Conservation (phyloP, 1,139 yeast species). For the Taphrina deformans region DNA sequence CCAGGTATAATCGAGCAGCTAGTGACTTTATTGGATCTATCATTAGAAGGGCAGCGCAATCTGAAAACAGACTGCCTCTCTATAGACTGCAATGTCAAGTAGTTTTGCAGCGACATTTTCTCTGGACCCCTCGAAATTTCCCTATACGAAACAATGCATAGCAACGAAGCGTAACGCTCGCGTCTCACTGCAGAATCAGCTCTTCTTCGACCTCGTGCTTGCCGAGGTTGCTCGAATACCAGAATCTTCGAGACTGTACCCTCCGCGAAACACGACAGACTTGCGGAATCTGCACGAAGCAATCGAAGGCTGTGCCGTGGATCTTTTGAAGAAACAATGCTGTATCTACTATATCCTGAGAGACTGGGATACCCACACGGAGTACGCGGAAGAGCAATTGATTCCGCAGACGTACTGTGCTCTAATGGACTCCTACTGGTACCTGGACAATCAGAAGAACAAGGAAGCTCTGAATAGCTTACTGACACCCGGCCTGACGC, state of each 20-base stretch:
- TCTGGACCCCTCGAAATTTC: conserved; percentile 27
- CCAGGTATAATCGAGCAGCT: too few relatives aligned
- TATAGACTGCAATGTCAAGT: background rate
- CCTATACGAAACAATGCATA: conserved; percentile 10
- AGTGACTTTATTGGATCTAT: too few relatives aligned
- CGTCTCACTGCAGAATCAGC: conserved; percentile 5
- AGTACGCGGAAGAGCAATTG: conserved; percentile 9
- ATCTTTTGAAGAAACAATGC: conserved; percentile 31
- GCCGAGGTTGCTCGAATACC: conserved; percentile 24
- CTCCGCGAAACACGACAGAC: conserved; percentile 17
- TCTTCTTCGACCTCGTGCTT: conserved; percentile 26
- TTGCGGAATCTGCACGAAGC: conserved; percentile 24
- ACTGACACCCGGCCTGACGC: conserved; percentile 19
- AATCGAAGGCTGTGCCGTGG: conserved; percentile 25
- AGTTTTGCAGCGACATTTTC: conserved; percentile 22
- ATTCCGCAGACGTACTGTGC: conserved; percentile 27
- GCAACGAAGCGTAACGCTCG: conserved; percentile 9
- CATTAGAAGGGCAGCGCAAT: too few relatives aligned
- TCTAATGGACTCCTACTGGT: conserved; percentile 30
- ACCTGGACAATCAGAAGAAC: conserved; percentile 6
- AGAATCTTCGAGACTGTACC: conserved; percentile 1
- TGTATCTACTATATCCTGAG: conserved; percentile 25
- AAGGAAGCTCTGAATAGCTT: conserved; percentile 13
- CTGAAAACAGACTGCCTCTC: too few relatives aligned
- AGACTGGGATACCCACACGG: conserved; percentile 25